Conservation (phyloP, 352 stramenopile genomes). For the Peronosclerospora sorghi region DNA sequence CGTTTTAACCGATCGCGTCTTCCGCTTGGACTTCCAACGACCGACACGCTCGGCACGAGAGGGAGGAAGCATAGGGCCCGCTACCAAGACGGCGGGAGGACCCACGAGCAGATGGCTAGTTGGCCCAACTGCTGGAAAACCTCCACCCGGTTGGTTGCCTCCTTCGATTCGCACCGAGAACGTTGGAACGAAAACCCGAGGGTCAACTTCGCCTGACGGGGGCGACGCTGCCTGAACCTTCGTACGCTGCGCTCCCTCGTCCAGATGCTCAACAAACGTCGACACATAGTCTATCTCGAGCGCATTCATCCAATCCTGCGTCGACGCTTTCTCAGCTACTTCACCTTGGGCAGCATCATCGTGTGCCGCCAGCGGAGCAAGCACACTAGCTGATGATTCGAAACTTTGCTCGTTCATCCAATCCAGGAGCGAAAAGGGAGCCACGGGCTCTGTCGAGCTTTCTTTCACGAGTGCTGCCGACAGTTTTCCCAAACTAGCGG, state of each 20-base stretch:
- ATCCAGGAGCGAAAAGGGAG: slow-evolving; percentile 4
- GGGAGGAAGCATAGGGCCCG: slow-evolving; percentile 18
- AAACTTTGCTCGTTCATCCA: slow-evolving; percentile 30
- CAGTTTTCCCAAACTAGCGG: slow-evolving; percentile 15
- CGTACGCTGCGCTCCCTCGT: slow-evolving; percentile 9
- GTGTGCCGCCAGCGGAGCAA: slow-evolving; percentile 22
- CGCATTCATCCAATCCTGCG: slow-evolving; percentile 35
- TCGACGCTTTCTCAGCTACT: slow-evolving; percentile 6
- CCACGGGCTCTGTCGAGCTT: background rate
- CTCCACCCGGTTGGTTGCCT: slow-evolving; percentile 3
- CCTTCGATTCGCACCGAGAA: slow-evolving; percentile 44
- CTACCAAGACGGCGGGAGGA: slow-evolving; percentile 26
- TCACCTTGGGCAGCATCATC: slow-evolving; percentile 1
- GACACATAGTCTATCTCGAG: slow-evolving; percentile 43
- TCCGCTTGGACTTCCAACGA: slow-evolving; percentile 34
- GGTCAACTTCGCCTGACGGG: slow-evolving; percentile 22
- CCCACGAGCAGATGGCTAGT: slow-evolving; percentile 28
- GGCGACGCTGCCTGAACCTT: background rate
- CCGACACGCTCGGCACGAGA: slow-evolving; percentile 18
- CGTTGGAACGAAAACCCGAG: slow-evolving; percentile 42
- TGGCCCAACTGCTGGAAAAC: slow-evolving; percentile 6
- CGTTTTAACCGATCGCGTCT: slow-evolving; percentile 7
- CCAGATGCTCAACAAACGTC: slow-evolving; percentile 35
- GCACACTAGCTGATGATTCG: slow-evolving; percentile 28
- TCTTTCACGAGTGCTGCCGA: slow-evolving; percentile 10